Evolutionary conservation across 2,329 filamentous ascomycete genomes (phyloP).

Genomic region (Hymenoscyphus fraxineus): DNA sequence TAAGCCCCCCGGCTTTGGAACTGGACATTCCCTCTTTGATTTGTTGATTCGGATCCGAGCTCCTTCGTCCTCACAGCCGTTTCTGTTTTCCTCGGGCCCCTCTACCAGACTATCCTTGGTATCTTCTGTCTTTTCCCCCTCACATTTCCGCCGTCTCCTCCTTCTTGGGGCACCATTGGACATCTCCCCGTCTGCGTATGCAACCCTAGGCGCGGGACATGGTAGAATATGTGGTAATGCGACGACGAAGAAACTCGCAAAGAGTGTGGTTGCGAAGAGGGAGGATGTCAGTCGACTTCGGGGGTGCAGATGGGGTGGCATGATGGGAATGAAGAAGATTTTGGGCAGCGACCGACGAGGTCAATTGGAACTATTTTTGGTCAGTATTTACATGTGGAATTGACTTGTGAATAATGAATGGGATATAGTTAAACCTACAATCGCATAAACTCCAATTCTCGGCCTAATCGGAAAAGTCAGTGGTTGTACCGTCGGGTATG

Average conservation of each 20-base stretch:
- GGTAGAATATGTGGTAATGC: constrained; percentile 85
- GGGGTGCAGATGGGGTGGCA: constrained; percentile 85
- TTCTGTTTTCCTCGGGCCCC: constrained; percentile 14
- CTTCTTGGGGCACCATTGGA: constrained; percentile 36
- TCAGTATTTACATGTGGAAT: not conserved
- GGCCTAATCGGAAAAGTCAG: not conserved
- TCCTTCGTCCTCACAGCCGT: constrained; percentile 38
- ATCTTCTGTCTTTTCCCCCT: constrained; percentile 19
- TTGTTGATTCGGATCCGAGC: constrained; percentile 42
- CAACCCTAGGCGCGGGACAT: constrained; percentile 76
- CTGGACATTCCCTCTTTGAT: constrained; percentile 72
- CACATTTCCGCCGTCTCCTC: constrained; percentile 43
- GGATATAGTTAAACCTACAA: not conserved
- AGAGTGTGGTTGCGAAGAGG: constrained; percentile 89
- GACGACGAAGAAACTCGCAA: constrained; percentile 88
- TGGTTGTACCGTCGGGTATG: not conserved
- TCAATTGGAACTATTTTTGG: constrained; percentile 16
- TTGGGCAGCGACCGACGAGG: constrained; percentile 1
- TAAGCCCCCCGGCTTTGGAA: constrained; percentile 82
- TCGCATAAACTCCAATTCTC: not conserved
- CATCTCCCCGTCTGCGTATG: constrained; percentile 62
- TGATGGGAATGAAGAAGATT: constrained; percentile 38
- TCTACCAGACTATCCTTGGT: constrained; percentile 22
- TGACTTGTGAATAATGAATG: not conserved
- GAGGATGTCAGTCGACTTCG: constrained; percentile 90